Base-by-base conservation (phyloP, 306 rosid species). In the Notholithocarpus densiflorus region DNA sequence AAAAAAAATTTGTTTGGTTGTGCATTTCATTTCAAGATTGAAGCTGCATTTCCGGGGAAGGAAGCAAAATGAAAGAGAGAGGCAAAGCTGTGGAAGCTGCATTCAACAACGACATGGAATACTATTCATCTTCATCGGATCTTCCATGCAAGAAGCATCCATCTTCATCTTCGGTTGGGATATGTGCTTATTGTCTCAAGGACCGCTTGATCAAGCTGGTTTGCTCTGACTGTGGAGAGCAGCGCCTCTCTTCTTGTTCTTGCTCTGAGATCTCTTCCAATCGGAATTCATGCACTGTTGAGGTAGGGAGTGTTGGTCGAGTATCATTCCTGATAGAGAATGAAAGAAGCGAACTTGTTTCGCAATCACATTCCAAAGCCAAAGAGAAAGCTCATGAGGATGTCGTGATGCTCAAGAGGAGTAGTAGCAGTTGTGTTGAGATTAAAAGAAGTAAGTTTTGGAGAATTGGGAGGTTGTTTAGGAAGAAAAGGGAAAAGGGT, bases 151-250 rank as follows among this genome's bases (percentile, higher is more conserved):
- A 80, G 82, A 91, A 82, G 71, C 99, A 96, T 73, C 98, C 98
- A 10, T 87, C 97, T 80, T 89, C 96, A 21, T 87, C 97, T 4
- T 83, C 97, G 1, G 90, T 79, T n/a, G 99, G 99, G 4, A 88
- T 96, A 1, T 96, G 99, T 69, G 94, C 98, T 71, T 80, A 85
- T 14, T 96, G 99, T 81, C 89, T 96, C 21, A 91, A 93, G 75
- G 99, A 96, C 11, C 94, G 99, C 10, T 75, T 96, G 68, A 85
- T 92, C 54, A 85, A 84, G 77, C 91, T 96, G 18, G 98, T 90
- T 1, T 96, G 99, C 72, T 93, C 99, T 3, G 98, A 96, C 64
- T 96, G 99, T n/a, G 99, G 99, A 1, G 99, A 96, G 82, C 99
- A 96, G 81, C 86, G 99, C 14, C 92, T 93, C 74, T 96, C 99